Evolutionary conservation across 257 asterid species (phyloP).

Genomic region (Fraxinus cuspidata): DNA sequence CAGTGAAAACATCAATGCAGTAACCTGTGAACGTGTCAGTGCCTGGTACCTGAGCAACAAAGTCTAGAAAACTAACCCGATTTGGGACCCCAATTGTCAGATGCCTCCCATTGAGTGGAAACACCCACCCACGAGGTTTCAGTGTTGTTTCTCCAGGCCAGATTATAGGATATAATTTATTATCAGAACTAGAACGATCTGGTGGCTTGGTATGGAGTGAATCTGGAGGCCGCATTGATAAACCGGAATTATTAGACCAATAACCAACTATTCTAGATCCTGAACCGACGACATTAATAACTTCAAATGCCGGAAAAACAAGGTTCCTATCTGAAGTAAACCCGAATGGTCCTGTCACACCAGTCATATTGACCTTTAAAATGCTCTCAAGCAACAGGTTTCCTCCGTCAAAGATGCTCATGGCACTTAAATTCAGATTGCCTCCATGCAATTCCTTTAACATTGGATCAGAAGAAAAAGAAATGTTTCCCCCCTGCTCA

Average conservation of each 20-base stretch:
- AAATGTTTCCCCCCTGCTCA: slow-evolving; percentile 37
- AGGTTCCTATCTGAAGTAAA: slow-evolving; percentile 48
- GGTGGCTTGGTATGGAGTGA: slow-evolving; percentile 32
- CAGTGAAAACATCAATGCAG: slow-evolving; percentile 62
- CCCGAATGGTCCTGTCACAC: slow-evolving; percentile 51
- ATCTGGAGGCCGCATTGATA: slow-evolving; percentile 56
- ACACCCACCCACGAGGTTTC: slow-evolving; percentile 74
- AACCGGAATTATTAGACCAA: slow-evolving; percentile 65
- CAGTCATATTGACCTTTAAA: slow-evolving; percentile 47
- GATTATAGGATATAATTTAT: slow-evolving; percentile 31
- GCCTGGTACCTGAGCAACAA: slow-evolving; percentile 40
- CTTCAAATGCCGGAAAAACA: slow-evolving; percentile 52
- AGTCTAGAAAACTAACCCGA: slow-evolving; percentile 50
- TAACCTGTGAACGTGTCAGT: slow-evolving; percentile 44
- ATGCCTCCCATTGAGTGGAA: slow-evolving; percentile 52
- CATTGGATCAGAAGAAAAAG: slow-evolving; percentile 46
- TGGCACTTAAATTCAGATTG: slow-evolving; percentile 30
- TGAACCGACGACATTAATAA: slow-evolving; percentile 56
- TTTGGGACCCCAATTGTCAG: slow-evolving; percentile 59
- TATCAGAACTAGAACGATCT: slow-evolving; percentile 41
- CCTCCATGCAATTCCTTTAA: slow-evolving; percentile 28
- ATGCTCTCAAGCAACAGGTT: slow-evolving; percentile 36
- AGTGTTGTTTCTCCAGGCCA: slow-evolving; percentile 62
- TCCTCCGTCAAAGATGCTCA: slow-evolving; percentile 58
- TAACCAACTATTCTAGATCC: slow-evolving; percentile 46